Percentiles rank a stretch among this genome's conserved stretches.
These are phyloP conservation scores for Trichoderma sp. DNA, from an alignment of 2,329 filamentous ascomycete species.

Conservation along the genomic window DNA sequence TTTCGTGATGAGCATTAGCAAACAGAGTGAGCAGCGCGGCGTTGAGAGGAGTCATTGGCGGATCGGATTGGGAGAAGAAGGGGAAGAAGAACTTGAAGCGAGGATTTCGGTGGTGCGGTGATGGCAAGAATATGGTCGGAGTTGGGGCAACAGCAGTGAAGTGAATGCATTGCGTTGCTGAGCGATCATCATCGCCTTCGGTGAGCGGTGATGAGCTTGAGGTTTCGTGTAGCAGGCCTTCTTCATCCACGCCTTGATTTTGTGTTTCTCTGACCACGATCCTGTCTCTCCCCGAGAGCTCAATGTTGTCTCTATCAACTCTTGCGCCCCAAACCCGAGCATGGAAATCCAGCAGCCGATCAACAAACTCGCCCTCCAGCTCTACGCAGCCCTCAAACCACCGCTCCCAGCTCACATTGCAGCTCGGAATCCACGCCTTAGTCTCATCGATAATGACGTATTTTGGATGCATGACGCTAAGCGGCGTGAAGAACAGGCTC, in stretches of 20 bases:
- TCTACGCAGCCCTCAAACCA: constrained; percentile 81
- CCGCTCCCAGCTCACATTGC: constrained; percentile 84
- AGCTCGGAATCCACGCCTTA: constrained; percentile 71
- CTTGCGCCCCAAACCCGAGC: constrained; percentile 62
- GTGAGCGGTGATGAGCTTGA: constrained; percentile 26
- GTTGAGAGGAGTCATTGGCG: constrained; percentile 69
- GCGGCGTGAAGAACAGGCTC: constrained; percentile 75
- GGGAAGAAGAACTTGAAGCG: constrained; percentile 61
- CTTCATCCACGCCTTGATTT: not conserved
- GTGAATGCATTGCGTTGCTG: constrained; percentile 37
- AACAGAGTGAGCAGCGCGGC: constrained; percentile 63
- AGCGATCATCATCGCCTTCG: constrained; percentile 25
- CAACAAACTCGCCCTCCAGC: constrained; percentile 62
- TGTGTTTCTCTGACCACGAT: not conserved
- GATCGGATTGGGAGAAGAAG: constrained; percentile 50
- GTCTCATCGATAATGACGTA: constrained; percentile 72
- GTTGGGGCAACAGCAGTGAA: constrained; percentile 35
- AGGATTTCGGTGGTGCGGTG: constrained; percentile 70
- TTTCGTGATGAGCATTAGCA: constrained; percentile 54
- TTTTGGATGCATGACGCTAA: constrained; percentile 88
- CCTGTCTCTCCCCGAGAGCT: not conserved
- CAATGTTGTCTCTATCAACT: constrained; percentile 21
- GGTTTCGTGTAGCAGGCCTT: constrained; percentile 17
- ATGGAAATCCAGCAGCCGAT: constrained; percentile 67
- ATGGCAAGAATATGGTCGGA: constrained; percentile 69